These are phyloP conservation scores for Podila minutissima DNA, from an alignment of 192 early-diverging fungal genomes.

Conservation along the genomic window DNA sequence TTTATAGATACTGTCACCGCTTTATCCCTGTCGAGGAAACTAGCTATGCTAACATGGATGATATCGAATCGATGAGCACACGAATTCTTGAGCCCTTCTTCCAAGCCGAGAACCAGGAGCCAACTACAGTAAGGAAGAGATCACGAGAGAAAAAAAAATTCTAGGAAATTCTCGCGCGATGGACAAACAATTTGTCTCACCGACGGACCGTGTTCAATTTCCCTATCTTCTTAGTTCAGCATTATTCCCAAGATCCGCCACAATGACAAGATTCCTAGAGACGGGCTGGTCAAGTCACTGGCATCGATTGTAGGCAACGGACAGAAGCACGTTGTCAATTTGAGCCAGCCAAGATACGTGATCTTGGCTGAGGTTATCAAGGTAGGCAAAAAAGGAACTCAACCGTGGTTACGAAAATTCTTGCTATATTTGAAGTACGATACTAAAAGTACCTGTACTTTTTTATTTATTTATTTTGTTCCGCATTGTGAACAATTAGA, in stretches of 20 bases:
- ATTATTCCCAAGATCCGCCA: constrained; percentile 67
- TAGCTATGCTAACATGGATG: constrained; percentile 57
- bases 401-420: not conserved
- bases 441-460: not conserved
- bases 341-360: constrained; percentile 60
- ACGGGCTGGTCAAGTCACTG: constrained; percentile 55
- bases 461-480: not conserved
- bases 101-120: constrained; percentile 38
- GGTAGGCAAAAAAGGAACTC: constrained; percentile 32
- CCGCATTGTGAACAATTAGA: constrained; percentile 39
- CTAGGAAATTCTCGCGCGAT: too few species aligned
- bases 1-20: constrained; percentile 58
- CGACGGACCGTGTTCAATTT: too few species aligned
- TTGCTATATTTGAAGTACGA: too few species aligned
- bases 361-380: constrained; percentile 70
- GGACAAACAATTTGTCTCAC: too few species aligned
- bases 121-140: constrained; percentile 22
- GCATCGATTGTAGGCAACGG: constrained; percentile 56
- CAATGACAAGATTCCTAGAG: constrained; percentile 62
- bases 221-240: constrained; percentile 49
- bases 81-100: constrained; percentile 58
- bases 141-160: too few species aligned
- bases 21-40: constrained; percentile 64
- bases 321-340: constrained; percentile 60
- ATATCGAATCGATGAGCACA: constrained; percentile 56